Percentiles rank a stretch among this genome's conserved stretches.
These are phyloP conservation scores for Penicillium sp. DNA, from an alignment of 2,329 filamentous ascomycete species.

Conservation along the genomic window DNA sequence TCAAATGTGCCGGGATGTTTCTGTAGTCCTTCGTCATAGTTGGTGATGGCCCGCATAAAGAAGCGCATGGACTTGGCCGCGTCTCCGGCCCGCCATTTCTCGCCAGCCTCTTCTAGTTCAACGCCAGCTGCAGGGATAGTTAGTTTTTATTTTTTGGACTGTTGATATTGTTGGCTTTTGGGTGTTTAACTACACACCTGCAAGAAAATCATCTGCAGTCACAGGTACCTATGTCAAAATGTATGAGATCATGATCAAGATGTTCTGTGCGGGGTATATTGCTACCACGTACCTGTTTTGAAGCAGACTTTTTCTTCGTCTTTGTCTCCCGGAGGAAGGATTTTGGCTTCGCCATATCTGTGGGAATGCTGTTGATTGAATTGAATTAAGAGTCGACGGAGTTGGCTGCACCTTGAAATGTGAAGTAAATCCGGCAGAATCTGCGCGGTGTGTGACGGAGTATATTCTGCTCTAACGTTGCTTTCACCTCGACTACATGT, in stretches of 20 bases:
- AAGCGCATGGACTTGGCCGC: constrained; percentile 62
- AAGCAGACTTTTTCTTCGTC: constrained; percentile 42
- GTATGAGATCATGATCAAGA: constrained; percentile 5
- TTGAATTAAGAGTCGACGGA: neutral
- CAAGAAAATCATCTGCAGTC: constrained; percentile 67
- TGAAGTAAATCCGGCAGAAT: constrained; percentile 12
- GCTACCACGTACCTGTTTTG: constrained; percentile 36
- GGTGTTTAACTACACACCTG: constrained; percentile 42
- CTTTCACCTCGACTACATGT: neutral
- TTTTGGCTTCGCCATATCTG: constrained; percentile 43
- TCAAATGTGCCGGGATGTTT: constrained; percentile 65
- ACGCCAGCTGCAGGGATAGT: constrained; percentile 55
- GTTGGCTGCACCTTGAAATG: constrained; percentile 2
- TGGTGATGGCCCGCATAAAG: constrained; percentile 62
- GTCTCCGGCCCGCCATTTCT: constrained; percentile 73
- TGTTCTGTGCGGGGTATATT: neutral
- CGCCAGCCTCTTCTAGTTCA: constrained; percentile 67
- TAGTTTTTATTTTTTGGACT: neutral
- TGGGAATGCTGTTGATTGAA: neutral
- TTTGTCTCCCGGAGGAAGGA: constrained; percentile 44
- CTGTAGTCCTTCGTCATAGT: constrained; percentile 63
- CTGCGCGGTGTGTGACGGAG: constrained; percentile 5
- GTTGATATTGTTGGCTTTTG: neutral
- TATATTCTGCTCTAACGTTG: neutral
- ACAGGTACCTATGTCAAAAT: constrained; percentile 50